Percentiles rank a stretch among this genome's conserved stretches.
These are phyloP conservation scores for Fraxinus baroniana DNA, from an alignment of 305 asterid species.

Conservation along the genomic window DNA sequence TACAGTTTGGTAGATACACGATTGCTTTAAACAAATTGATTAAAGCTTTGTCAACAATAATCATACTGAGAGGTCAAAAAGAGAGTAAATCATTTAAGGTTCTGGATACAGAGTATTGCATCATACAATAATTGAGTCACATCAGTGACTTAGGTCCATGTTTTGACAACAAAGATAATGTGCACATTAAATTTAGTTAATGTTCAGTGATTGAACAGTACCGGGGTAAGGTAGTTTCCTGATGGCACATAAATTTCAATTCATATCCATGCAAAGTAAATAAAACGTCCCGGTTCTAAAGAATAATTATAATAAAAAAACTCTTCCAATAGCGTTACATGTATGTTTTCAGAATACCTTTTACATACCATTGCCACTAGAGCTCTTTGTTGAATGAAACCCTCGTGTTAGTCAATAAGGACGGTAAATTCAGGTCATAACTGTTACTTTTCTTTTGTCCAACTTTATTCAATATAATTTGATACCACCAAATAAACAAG, in stretches of 20 bases:
- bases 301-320: not conserved
- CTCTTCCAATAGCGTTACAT: not conserved
- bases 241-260: not conserved
- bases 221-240: not conserved
- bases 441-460: not conserved
- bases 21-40: not conserved
- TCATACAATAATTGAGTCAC: not conserved
- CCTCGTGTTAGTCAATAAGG: not conserved
- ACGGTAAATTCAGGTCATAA: not conserved
- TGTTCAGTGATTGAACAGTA: conserved; percentile 6
- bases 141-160: not conserved
- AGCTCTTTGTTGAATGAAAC: not conserved
- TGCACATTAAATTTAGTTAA: not conserved
- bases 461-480: not conserved
- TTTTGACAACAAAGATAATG: not conserved
- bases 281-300: not conserved
- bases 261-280: not conserved
- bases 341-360: not conserved
- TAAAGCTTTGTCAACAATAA: not conserved
- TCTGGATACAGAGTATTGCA: conserved; percentile 2
- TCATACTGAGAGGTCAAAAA: not conserved
- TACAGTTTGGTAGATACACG: conserved; percentile 1
- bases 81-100: not conserved
- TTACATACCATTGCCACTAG: not conserved
- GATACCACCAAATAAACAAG: not conserved